These are phyloP conservation scores for Ajuga chamaepitys DNA, from an alignment of 257 asterid species.

Conservation along the genomic window DNA sequence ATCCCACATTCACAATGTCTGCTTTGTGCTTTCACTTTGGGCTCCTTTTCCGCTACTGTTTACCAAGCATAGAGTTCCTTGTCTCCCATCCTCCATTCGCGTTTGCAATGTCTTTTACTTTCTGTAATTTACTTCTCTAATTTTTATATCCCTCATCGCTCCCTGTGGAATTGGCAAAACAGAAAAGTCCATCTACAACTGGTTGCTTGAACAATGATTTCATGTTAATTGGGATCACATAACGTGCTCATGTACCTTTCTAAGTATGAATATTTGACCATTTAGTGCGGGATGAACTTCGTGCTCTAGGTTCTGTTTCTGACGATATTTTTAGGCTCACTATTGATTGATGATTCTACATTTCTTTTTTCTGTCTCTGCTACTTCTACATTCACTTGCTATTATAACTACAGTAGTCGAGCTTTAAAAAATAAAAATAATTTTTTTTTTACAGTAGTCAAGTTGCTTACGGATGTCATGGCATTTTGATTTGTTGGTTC, in stretches of 20 bases:
- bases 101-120: no score
- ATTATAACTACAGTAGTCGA: background rate
- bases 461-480: slow-evolving; percentile 5
- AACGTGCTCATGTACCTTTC: background rate
- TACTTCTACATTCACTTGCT: slow-evolving; percentile 1
- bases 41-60: background rate
- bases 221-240: background rate
- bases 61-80: background rate
- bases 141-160: background rate
- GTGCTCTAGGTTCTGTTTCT: slow-evolving; percentile 3
- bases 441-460: no score
- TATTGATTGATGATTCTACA: background rate
- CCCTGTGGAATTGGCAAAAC: background rate
- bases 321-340: background rate
- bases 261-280: background rate
- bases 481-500: slow-evolving; percentile 16
- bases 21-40: no score
- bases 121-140: background rate
- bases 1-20: no score
- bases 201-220: background rate
- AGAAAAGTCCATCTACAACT: background rate
- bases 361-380: background rate
- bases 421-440: no score
- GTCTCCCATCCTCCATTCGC: background rate
- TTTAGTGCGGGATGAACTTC: background rate